Base-by-base conservation (phyloP, 192 early-diverging fungal genomes). In the Geranomyces variabilis region DNA sequence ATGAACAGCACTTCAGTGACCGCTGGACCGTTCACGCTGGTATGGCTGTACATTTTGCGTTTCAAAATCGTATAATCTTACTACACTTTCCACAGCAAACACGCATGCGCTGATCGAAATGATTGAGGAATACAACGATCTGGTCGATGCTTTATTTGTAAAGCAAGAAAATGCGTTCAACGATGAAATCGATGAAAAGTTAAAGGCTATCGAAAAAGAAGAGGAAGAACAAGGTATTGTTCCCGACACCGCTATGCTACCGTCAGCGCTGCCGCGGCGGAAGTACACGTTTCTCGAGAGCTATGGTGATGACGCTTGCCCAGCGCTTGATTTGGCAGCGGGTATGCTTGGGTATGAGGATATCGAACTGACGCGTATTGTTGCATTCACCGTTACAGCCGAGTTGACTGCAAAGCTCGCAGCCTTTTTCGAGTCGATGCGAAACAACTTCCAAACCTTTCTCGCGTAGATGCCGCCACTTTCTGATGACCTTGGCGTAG, bases 221-320 rank as follows among this genome's bases (percentile, higher is more conserved):
- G 51, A 53, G 24, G 7, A 53, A 26, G 51, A 53, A 53, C 51
- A 53, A 53, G 51, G 51, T 53, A 53, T 15, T 4, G 51, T 15
- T 26, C 4, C 51, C 15, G 3, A 15, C 17, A 7, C 17, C 7
- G 17, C 51, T 24, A 8, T 53, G 17, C 51, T 53, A 6, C 2
- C 24, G 7, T 26, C 7, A 7, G n/a, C 19, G 2, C 51, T 53
- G 51, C 24, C 19, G 15, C 17, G 51, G 51, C 24, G 6, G 51
- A 7, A 24, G 17, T 6, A 26, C 19, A 19, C 19, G 46, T 19
- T 10, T 47, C 46, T 47, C 46, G 12, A 19, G 46, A 13, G 12
- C 19, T 19, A 19, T 47, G 46, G 46, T 47, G 10, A 10, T 19
- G 10, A 47, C 19, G 46, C 19, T 13, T 47, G 46, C 19, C 19